phyloP scores from a whole-genome alignment of 2,329 filamentous ascomycete species.

The Cladosporium halotolerans region DNA sequence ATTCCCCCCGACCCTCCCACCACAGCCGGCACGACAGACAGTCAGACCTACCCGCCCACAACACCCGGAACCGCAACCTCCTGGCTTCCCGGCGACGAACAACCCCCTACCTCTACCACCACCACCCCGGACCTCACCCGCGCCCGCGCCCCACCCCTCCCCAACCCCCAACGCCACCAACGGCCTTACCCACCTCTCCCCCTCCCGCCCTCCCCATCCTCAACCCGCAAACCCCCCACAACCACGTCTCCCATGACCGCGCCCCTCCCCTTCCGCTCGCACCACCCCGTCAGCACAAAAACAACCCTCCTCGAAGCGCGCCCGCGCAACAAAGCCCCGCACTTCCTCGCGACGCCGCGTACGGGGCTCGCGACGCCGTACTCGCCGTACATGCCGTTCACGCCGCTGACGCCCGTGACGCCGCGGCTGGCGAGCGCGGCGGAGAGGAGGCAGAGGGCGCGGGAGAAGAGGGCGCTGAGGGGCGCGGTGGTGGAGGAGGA shows the following conservation, averaged over 20 bases:
- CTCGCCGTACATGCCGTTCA: slow-evolving; percentile 72
- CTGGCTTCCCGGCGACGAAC: slow-evolving; percentile 16
- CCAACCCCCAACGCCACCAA: slow-evolving; percentile 21
- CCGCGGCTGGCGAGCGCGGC: slow-evolving; percentile 66
- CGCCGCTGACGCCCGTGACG: slow-evolving; percentile 68
- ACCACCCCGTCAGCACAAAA: slow-evolving; percentile 28
- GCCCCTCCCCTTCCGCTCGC: slow-evolving; percentile 6
- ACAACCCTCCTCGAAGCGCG: slow-evolving; percentile 40
- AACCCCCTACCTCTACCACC: not conserved
- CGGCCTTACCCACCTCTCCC: not conserved
- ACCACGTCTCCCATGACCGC: not conserved
- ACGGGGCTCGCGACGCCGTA: slow-evolving; percentile 63
- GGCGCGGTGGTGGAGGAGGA: slow-evolving; percentile 52
- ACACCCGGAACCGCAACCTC: slow-evolving; percentile 27
- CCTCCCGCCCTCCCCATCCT: not conserved
- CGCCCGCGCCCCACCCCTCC: slow-evolving; percentile 21
- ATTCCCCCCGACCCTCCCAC: slow-evolving; percentile 49
- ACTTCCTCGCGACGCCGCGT: slow-evolving; percentile 39
- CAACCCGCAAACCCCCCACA: not conserved
- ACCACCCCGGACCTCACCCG: slow-evolving; percentile 17
- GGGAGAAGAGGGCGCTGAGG: slow-evolving; percentile 50
- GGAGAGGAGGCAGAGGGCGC: slow-evolving; percentile 64
- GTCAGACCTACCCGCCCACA: slow-evolving; percentile 25
- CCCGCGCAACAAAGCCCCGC: slow-evolving; percentile 12
- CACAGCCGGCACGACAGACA: slow-evolving; percentile 24